Evolutionary conservation across 371 early-diverging fungal genomes (phyloP).

Genomic region (Mortierella sp.): DNA sequence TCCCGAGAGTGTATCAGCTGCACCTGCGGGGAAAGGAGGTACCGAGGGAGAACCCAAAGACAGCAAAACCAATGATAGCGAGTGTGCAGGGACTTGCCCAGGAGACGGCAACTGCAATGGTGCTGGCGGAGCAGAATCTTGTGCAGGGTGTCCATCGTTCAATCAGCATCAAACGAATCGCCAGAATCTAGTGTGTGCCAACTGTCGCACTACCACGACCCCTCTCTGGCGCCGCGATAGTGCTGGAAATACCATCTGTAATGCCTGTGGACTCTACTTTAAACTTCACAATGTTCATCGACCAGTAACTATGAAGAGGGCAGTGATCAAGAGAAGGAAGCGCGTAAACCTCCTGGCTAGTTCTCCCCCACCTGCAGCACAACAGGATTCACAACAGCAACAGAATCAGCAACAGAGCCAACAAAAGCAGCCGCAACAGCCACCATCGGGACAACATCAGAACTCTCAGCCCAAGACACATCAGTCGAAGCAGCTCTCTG

Average conservation of each 20-base stretch:
- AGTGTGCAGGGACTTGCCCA: slow-evolving; percentile 76
- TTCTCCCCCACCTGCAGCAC: slow-evolving; percentile 35
- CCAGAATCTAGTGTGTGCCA: slow-evolving; percentile 76
- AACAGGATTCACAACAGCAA: slow-evolving; percentile 11
- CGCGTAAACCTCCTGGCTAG: slow-evolving; percentile 65
- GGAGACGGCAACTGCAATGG: slow-evolving; percentile 89
- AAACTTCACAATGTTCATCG: slow-evolving; percentile 84
- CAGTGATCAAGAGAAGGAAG: slow-evolving; percentile 88
- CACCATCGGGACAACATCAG: slow-evolving; percentile 6
- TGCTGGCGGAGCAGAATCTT: slow-evolving; percentile 80
- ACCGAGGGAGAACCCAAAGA: slow-evolving; percentile 17
- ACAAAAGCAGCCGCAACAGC: slow-evolving; percentile 6
- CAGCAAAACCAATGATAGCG: slow-evolving; percentile 31
- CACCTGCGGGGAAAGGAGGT: background rate
- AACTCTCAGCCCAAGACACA: slow-evolving; percentile 11
- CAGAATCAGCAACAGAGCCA: slow-evolving; percentile 8
- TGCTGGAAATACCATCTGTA: slow-evolving; percentile 84
- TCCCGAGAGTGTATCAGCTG: background rate
- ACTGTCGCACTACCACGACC: slow-evolving; percentile 86
- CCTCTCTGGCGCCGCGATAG: slow-evolving; percentile 93
- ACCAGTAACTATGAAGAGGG: slow-evolving; percentile 88
- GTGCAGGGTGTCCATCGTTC: slow-evolving; percentile 87
- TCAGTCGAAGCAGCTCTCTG: background rate
- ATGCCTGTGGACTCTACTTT: slow-evolving; percentile 91
- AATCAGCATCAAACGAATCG: slow-evolving; percentile 73